Evolutionary conservation across 352 stramenopile species (phyloP).

Genomic region (Phytophthora niederhauseri): DNA sequence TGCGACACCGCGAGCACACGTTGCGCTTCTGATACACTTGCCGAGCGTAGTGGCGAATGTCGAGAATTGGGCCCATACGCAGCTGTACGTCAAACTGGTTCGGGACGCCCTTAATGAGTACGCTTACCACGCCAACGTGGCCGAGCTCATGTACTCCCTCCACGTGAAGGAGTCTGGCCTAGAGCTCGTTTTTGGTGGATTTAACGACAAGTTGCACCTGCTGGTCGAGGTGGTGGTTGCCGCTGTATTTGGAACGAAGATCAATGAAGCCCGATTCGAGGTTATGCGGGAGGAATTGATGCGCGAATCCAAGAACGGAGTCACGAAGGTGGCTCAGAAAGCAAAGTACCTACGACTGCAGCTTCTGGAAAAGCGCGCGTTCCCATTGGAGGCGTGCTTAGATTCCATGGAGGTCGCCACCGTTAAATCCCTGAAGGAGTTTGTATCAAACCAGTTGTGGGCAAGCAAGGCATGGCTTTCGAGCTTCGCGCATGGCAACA

Average conservation of each 20-base stretch:
- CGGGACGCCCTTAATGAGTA: slow-evolving; percentile 75
- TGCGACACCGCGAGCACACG: slow-evolving; percentile 58
- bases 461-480: slow-evolving; percentile 48
- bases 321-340: slow-evolving; percentile 62
- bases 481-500: slow-evolving; percentile 80
- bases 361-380: slow-evolving; percentile 57
- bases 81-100: slow-evolving; percentile 70
- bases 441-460: slow-evolving; percentile 57
- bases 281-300: slow-evolving; percentile 75
- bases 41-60: slow-evolving; percentile 51
- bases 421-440: slow-evolving; percentile 43
- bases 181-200: slow-evolving; percentile 75
- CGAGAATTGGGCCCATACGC: slow-evolving; percentile 46
- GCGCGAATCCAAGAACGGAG: slow-evolving; percentile 70
- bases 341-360: slow-evolving; percentile 71
- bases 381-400: slow-evolving; percentile 53
- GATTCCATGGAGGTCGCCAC: slow-evolving; percentile 50
- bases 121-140: slow-evolving; percentile 76
- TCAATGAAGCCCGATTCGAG: slow-evolving; percentile 60
- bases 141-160: slow-evolving; percentile 74
- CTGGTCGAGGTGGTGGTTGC: slow-evolving; percentile 68
- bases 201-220: slow-evolving; percentile 75
- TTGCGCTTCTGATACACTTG: slow-evolving; percentile 60
- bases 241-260: slow-evolving; percentile 53
- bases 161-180: slow-evolving; percentile 65